Percentiles rank a stretch among this genome's conserved stretches.
These are phyloP conservation scores for Globisporangium middletonii DNA, from an alignment of 352 stramenopile genomes.

Conservation along the genomic window DNA sequence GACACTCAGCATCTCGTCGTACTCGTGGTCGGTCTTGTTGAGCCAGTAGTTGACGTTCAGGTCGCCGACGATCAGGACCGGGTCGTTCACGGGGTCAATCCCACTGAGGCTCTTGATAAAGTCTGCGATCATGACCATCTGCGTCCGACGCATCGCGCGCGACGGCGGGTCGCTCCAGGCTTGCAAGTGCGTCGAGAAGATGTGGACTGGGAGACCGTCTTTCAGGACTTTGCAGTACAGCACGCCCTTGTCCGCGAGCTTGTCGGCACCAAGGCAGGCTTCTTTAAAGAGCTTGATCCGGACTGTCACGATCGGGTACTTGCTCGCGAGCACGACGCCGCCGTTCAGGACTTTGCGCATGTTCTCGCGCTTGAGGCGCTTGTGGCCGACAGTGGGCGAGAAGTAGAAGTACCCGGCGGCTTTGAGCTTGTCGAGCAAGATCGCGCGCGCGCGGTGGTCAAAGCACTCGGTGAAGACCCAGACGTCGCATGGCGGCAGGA, in stretches of 20 bases:
- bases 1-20: conserved; percentile 74
- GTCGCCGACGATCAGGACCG: conserved; percentile 58
- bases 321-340: conserved; percentile 59
- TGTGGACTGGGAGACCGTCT: conserved; percentile 59
- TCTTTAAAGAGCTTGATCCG: conserved; percentile 69
- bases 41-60: conserved; percentile 78
- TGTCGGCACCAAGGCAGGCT: conserved; percentile 53
- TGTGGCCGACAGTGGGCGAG: conserved; percentile 67
- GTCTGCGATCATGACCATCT: conserved; percentile 57
- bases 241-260: conserved; percentile 70
- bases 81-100: conserved; percentile 55
- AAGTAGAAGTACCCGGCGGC: conserved; percentile 62
- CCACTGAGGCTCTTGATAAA: conserved; percentile 43
- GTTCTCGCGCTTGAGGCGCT: conserved; percentile 51
- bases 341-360: conserved; percentile 71
- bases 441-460: conserved; percentile 56
- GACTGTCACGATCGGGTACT: conserved; percentile 69
- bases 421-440: conserved; percentile 62
- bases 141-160: conserved; percentile 44
- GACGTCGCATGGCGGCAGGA: conserved; percentile 59
- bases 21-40: conserved; percentile 66
- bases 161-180: conserved; percentile 67
- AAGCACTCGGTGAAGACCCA: conserved; percentile 82
- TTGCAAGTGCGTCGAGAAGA: conserved; percentile 73
- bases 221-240: conserved; percentile 81